Evolutionary conservation across 2,329 filamentous ascomycete genomes (phyloP).

Genomic region (Aspergillus niger): DNA sequence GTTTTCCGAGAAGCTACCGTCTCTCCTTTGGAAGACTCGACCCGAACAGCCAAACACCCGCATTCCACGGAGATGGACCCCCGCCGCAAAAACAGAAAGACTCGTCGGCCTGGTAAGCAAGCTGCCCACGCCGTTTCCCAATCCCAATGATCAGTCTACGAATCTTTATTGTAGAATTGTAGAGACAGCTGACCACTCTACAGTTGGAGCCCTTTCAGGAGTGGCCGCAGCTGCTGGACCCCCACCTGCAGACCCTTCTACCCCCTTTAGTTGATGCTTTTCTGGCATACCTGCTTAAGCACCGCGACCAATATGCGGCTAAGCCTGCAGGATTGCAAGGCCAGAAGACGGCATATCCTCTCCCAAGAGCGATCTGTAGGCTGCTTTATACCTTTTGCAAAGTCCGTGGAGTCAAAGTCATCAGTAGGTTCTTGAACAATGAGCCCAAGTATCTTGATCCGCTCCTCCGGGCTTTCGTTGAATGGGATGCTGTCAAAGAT

Average conservation of each 20-base stretch:
- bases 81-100: constrained; percentile 39
- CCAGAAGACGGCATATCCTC: constrained; percentile 46
- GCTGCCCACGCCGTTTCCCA: neutral
- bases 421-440: constrained; percentile 86
- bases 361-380: constrained; percentile 72
- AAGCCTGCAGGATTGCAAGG: constrained; percentile 35
- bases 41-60: constrained; percentile 26
- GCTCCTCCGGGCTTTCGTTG: constrained; percentile 73
- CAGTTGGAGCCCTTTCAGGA: constrained; percentile 89
- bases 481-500: constrained; percentile 42
- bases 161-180: constrained; percentile 8
- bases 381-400: constrained; percentile 92
- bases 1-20: constrained; percentile 44
- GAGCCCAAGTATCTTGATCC: constrained; percentile 83
- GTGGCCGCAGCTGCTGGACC: constrained; percentile 88
- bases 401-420: constrained; percentile 87
- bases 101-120: constrained; percentile 43
- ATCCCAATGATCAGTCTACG: constrained; percentile 5
- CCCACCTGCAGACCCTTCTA: constrained; percentile 74
- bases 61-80: constrained; percentile 43
- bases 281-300: constrained; percentile 61
- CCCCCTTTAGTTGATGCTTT: constrained; percentile 75
- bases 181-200: constrained; percentile 7
- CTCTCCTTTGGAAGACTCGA: constrained; percentile 43
- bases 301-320: constrained; percentile 44